Base-by-base conservation (phyloP, 2,329 filamentous ascomycete species). In the Rhynchosporium agropyri region DNA sequence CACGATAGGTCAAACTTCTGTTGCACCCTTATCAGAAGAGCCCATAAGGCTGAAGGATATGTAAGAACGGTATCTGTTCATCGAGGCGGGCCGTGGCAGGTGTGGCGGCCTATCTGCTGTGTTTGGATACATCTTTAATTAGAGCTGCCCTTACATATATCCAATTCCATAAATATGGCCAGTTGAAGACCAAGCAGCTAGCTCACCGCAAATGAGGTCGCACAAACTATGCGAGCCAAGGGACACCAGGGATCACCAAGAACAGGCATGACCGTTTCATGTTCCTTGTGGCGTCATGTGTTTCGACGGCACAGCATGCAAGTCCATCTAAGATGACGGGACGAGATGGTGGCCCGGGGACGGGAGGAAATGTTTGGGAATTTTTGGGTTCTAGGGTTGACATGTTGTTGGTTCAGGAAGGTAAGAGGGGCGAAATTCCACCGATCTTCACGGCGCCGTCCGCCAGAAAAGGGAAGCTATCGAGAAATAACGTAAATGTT, bases 241-340 rank as follows among this genome's bases (percentile, higher is more conserved):
- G 28, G 56, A 36, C 45, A 46, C 43, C 50, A 31, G 26, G 53
- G 45, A 57, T 26, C 48, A 51, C 26, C 29, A 26, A 31, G 40
- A 20, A 15, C 55, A 36, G 42, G 60, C 54, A 58, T 54, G 49
- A 58, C 61, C 55, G 61, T 62, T 62, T 62, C 61, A 62, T 58
- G 36, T 62, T 50, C 50, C 9, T 59, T 40, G 42, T 49, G 55
- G 61, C 61, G 49, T 48, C 12, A 59, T 45, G 61, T 58, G 28
- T 50, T 31, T 50, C 56, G 49, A 56, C 56, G 61, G 61, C 61
- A 60, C 61, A 60, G 61, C 51, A 55, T 56, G 46, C 51, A 61
- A 10, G 46, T 57, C 13, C 54, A 57, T 54, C 33, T 40, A n/a
- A n/a, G 43, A 46, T 26, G 20, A 46, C 26, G 40, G 40, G 29